Base-by-base conservation (phyloP, 2,329 filamentous ascomycete species). In the Neopestalotiopsis sp. region DNA sequence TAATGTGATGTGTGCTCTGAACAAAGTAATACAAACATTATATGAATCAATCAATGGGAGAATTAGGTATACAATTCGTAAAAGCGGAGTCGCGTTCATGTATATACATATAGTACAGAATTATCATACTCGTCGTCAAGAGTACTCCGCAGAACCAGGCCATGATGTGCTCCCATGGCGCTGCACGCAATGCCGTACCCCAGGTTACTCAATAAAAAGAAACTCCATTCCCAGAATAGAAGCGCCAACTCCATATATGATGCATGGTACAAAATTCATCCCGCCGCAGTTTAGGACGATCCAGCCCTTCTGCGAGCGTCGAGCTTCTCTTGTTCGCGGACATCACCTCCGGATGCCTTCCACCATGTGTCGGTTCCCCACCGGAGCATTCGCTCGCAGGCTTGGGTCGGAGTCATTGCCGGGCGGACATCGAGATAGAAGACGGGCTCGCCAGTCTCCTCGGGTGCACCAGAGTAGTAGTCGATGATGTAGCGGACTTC, bases 401-500 rank as follows among this genome's bases (percentile, higher is more conserved):
- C 92, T 32, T 91, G 91, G 1, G 89, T 91, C 3, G 94, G 94
- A 0, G 93, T 94, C 57, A 97, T 83, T 3, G 96, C 96, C 1
- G 96, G 96, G 71, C 96, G 88, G 24, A 99, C 96, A 78, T 99
- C 96, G 67, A 99, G 89, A 79, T 91, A 98, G 83, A 99, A 99
- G 6, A 98, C 94, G 2, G 96, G 95, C 78, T 98, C 94, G 40
- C 95, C 96, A 0, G 89, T 93, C 2, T 91, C 89, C 76, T 97
- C 94, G 1, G 92, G 91, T 30, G 91, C 90, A 5, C 91, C 95
- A 42, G 92, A 91, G 81, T 98, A 98, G 82, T 97, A 98, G 81
- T 99, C 96, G 78, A 99, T 99, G 68, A 99, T 90, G 79, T 99
- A 99, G 75, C 96, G 90, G 60, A 98, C 85, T 83, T 98, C 91